Evolutionary conservation across 805 yeast species (phyloP).

Genomic region (Hemisphaericaspora nanyangensis): DNA sequence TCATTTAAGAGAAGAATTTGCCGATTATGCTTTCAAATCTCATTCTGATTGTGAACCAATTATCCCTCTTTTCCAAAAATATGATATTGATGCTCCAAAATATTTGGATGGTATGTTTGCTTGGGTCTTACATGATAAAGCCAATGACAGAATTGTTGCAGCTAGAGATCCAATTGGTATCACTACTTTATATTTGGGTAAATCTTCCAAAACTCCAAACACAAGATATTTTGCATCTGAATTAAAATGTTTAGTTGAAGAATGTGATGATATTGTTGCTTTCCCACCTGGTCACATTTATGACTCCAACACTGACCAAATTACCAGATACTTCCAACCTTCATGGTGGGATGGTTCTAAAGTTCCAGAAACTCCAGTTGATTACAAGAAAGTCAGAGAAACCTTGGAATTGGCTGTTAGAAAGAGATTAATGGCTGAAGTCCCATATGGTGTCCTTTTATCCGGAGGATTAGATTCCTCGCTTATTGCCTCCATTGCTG

Average conservation of each 20-base stretch:
- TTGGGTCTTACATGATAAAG: conserved; percentile 82
- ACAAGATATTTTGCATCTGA: conserved; percentile 91
- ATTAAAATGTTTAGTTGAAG: conserved; percentile 88
- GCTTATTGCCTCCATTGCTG: conserved; percentile 93
- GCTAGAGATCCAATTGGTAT: conserved; percentile 99
- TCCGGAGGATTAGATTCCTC: conserved; percentile 98
- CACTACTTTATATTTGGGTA: conserved; percentile 94
- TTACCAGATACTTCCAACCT: conserved; percentile 88
- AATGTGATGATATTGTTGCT: conserved; percentile 87
- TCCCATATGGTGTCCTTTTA: conserved; percentile 94
- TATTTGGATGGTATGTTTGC: conserved; percentile 98
- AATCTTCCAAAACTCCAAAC: conserved; percentile 61
- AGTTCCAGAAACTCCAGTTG: conserved; percentile 75
- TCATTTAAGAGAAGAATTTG: conserved; percentile 70
- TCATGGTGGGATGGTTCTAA: conserved; percentile 86
- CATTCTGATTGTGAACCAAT: conserved; percentile 96
- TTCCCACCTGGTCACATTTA: conserved; percentile 99
- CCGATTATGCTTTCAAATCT: conserved; percentile 75
- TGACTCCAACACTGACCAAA: conserved; percentile 83
- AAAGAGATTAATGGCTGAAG: conserved; percentile 99
- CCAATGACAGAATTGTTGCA: conserved; percentile 84
- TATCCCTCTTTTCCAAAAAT: conserved; percentile 85
- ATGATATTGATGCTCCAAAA: conserved; percentile 88
- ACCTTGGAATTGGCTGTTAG: conserved; percentile 91
- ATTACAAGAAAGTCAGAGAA: conserved; percentile 67